phyloP scores from a whole-genome alignment of 2,329 filamentous ascomycete genomes.

The Calonectria naviculata region DNA sequence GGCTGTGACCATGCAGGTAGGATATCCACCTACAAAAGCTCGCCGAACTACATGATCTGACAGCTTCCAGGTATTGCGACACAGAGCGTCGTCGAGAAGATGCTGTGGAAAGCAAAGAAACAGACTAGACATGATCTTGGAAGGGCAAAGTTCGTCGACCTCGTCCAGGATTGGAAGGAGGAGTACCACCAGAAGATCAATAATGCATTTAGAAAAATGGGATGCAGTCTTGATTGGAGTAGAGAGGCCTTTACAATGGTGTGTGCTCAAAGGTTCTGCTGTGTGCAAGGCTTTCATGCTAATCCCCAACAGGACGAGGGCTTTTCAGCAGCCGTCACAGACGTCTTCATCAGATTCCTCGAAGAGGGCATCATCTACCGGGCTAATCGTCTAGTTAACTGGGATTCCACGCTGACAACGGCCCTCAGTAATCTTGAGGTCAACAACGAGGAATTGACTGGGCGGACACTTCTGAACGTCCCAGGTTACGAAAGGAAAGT shows the following conservation, averaged over 20 bases:
- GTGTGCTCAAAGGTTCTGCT: background rate
- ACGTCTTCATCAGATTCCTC: conserved; percentile 90
- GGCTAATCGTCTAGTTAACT: conserved; percentile 93
- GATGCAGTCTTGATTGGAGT: conserved; percentile 92
- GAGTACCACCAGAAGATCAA: conserved; percentile 95
- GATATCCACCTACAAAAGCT: no score
- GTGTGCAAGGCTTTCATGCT: conserved; percentile 23
- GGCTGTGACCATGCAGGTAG: conserved; percentile 92
- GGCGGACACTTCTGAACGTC: conserved; percentile 87
- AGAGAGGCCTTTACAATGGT: conserved; percentile 66
- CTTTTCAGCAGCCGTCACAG: conserved; percentile 83
- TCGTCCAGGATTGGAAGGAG: conserved; percentile 94
- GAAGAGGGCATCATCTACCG: conserved; percentile 95
- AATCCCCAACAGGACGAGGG: conserved; percentile 93
- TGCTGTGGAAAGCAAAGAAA: conserved; percentile 87
- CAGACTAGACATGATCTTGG: conserved; percentile 95
- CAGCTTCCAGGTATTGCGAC: conserved; percentile 74
- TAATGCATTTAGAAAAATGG: conserved; percentile 83
- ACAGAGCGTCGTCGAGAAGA: conserved; percentile 96
- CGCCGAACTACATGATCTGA: background rate
- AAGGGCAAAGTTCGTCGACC: conserved; percentile 80
- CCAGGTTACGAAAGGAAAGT: conserved; percentile 98
- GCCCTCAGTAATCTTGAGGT: conserved; percentile 94
- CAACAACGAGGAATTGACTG: conserved; percentile 87
- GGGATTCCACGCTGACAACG: conserved; percentile 91